A percentile compares a stretch with the other conserved stretches of the same genome.
Conservation (phyloP, 495 filamentous ascomycete genomes). For the Penicillium parvum region DNA sequence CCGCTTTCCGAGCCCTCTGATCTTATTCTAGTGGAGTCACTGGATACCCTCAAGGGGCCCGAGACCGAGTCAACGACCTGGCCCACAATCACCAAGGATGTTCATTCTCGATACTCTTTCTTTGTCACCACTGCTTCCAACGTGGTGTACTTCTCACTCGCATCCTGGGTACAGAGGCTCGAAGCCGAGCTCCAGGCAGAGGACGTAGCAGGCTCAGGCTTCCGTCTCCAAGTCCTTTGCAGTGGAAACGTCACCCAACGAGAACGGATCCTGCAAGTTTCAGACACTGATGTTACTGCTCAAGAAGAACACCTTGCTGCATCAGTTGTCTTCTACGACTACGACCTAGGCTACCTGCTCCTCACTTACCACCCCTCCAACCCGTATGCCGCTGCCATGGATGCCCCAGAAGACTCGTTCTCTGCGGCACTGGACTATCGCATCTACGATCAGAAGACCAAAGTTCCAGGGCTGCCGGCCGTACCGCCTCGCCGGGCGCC, state of each 20-base stretch:
- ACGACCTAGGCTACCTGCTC: conserved; percentile 74
- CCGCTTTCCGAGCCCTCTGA: conserved; percentile 40
- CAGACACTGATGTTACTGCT: conserved; percentile 31
- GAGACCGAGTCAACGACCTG: conserved; percentile 45
- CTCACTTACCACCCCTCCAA: conserved; percentile 62
- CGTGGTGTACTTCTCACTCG: conserved; percentile 65
- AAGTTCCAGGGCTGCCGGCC: conserved; percentile 18
- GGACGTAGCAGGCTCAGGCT: conserved; percentile 60
- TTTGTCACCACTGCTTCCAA: conserved; percentile 71
- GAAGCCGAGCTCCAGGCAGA: conserved; percentile 68
- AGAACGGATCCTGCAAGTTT: conserved; percentile 54
- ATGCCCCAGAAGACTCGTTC: conserved; percentile 50
- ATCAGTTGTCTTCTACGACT: conserved; percentile 63
- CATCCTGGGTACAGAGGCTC: conserved; percentile 69
- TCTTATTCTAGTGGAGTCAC: conserved; percentile 46
- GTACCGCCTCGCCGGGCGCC: conserved; percentile 52
- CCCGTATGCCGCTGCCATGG: conserved; percentile 63
- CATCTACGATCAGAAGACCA: conserved; percentile 23
- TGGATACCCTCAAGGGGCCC: conserved; percentile 60
- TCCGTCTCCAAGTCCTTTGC: conserved; percentile 68
- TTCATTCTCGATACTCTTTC: conserved; percentile 69
- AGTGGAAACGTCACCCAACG: conserved; percentile 57
- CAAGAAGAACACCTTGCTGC: conserved; percentile 48
- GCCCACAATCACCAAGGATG: conserved; percentile 71
- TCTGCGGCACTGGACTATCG: conserved; percentile 28